Conservation (phyloP, 768 basidiomycete genomes). For the Suillus cothurnatus region DNA sequence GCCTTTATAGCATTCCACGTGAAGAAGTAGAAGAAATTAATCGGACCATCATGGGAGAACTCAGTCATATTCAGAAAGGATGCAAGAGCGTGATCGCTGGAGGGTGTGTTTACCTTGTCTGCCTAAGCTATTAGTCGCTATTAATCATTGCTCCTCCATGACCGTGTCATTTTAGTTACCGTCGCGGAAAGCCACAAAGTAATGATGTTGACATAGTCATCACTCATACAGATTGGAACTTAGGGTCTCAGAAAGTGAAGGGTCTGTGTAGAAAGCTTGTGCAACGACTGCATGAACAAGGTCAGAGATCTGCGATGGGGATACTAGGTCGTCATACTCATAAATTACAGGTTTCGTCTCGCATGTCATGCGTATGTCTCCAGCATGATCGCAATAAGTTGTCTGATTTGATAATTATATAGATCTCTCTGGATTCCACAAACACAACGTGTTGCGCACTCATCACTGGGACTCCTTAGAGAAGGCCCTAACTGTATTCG, state of each 20-base stretch:
- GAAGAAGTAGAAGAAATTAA: slow-evolving; percentile 80
- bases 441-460: slow-evolving; percentile 53
- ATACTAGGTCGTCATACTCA: background rate
- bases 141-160: background rate
- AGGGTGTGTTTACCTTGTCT: slow-evolving; percentile 52
- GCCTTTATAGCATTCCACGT: slow-evolving; percentile 60
- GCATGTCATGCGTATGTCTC: slow-evolving; percentile 75
- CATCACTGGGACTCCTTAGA: slow-evolving; percentile 82
- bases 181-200: slow-evolving; percentile 78
- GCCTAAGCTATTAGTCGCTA: background rate
- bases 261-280: slow-evolving; percentile 66
- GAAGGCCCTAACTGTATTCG: slow-evolving; percentile 82
- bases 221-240: slow-evolving; percentile 58
- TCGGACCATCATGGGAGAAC: slow-evolving; percentile 63
- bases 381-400: background rate
- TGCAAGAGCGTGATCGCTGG: slow-evolving; percentile 79
- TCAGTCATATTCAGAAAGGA: slow-evolving; percentile 62
- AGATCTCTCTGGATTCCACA: slow-evolving; percentile 66
- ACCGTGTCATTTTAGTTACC: slow-evolving; percentile 53
- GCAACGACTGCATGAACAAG: slow-evolving; percentile 53
- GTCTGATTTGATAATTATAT: background rate
- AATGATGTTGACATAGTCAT: slow-evolving; percentile 92
- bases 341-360: slow-evolving; percentile 62
- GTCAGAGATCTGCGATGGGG: slow-evolving; percentile 37
- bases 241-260: slow-evolving; percentile 51